Conservation (phyloP, 1,284 basidiomycete genomes). For the Chondrostereum purpureum region DNA sequence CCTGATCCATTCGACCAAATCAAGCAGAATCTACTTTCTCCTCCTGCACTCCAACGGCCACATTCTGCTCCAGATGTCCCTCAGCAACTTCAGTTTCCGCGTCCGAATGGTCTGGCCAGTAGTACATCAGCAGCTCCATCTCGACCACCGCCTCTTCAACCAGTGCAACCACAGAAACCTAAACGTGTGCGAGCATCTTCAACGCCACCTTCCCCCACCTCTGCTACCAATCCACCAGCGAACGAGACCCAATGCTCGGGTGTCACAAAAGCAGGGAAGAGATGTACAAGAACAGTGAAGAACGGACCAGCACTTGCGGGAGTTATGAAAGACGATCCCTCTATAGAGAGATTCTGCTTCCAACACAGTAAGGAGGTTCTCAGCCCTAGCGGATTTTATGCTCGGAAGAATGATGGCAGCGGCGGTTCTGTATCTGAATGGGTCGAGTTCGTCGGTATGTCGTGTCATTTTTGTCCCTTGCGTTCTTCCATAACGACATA, state of each 20-base stretch:
- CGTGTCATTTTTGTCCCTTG: neutral
- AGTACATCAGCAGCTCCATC: constrained; percentile 12
- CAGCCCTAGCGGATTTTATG: constrained; percentile 49
- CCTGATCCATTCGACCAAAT: constrained; percentile 9
- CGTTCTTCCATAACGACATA: constrained; percentile 3
- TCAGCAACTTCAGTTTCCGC: constrained; percentile 5
- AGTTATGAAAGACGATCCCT: constrained; percentile 29
- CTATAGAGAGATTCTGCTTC: constrained; percentile 51
- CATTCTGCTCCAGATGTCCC: constrained; percentile 15
- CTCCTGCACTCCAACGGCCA: constrained; percentile 19
- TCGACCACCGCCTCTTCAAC: constrained; percentile 12
- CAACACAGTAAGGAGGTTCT: constrained; percentile 59
- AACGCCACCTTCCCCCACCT: constrained; percentile 18
- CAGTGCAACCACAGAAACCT: constrained; percentile 2
- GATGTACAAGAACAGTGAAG: constrained; percentile 58
- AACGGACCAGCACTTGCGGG: constrained; percentile 34
- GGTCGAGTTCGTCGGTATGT: constrained; percentile 51
- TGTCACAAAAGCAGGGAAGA: constrained; percentile 57
- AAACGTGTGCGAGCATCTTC: constrained; percentile 15
- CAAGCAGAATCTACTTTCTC: constrained; percentile 15
- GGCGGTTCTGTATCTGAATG: constrained; percentile 30
- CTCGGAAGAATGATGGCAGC: constrained; percentile 29
- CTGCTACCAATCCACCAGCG: constrained; percentile 18
- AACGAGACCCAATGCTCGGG: constrained; percentile 50
- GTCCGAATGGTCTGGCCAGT: constrained; percentile 5